Evolutionary conservation across 495 filamentous ascomycete genomes (phyloP).

Genomic region (Aspergillus egyptiacus): DNA sequence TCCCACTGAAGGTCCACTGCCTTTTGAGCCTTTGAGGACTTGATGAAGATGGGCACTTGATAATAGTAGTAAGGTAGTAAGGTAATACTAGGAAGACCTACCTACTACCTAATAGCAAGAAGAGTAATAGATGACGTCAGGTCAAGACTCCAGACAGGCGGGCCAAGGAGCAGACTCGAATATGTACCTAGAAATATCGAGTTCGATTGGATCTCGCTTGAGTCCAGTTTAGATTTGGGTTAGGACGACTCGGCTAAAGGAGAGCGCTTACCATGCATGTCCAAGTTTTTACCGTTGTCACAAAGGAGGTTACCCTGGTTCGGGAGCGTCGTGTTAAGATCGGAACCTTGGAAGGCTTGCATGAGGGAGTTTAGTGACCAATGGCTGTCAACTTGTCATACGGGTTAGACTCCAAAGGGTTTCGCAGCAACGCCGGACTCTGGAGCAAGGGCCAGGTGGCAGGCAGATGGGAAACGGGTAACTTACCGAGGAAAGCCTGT

Average conservation of each 20-base stretch:
- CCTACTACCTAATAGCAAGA: no score
- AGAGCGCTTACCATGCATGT: background rate
- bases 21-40: no score
- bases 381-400: background rate
- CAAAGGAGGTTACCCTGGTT: background rate
- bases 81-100: no score
- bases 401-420: no score
- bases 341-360: slow-evolving; percentile 1
- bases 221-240: background rate
- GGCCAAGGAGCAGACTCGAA: background rate
- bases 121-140: background rate
- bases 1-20: no score
- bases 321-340: slow-evolving; percentile 8
- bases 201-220: background rate
- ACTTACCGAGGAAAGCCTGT: background rate
- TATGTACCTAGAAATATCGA: background rate
- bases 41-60: no score
- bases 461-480: background rate
- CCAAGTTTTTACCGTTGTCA: slow-evolving; percentile 2
- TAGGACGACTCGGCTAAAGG: no score
- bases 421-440: background rate
- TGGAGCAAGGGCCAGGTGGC: background rate
- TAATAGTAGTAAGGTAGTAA: no score
- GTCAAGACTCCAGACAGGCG: background rate
- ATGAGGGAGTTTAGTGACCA: background rate